Conservation (phyloP, 176 grass and related monocot species). For the Hsuehochloa calcarea region DNA sequence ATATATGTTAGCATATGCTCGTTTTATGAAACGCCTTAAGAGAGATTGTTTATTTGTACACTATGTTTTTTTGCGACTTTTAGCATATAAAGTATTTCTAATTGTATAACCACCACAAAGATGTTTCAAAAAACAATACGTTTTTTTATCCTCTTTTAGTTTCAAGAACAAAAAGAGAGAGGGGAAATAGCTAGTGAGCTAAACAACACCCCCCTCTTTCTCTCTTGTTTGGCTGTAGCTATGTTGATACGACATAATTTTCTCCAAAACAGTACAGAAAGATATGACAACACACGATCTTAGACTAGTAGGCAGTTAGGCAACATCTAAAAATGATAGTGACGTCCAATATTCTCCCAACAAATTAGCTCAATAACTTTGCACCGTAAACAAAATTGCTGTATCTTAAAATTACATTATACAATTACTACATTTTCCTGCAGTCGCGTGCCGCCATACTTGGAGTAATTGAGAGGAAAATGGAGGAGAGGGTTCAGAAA, state of each 20-base stretch:
- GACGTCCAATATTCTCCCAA: not conserved
- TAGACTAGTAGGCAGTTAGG: constrained; percentile 40
- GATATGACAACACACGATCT: not conserved
- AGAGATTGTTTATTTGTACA: not conserved
- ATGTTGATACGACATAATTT: constrained; percentile 8
- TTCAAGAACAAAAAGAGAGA: not conserved
- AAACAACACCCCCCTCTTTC: not conserved
- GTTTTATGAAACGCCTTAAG: not conserved
- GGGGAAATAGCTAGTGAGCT: not conserved
- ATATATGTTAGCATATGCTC: not conserved
- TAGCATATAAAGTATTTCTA: not conserved
- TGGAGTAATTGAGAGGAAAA: constrained; percentile 79
- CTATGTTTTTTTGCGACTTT: not conserved
- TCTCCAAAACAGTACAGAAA: constrained; percentile 25
- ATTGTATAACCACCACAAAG: not conserved
- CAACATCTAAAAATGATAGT: constrained; percentile 13
- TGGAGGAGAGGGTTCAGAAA: constrained; percentile 60
- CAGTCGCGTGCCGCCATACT: constrained; percentile 81
- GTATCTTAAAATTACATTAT: not conserved
- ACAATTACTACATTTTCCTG: not conserved
- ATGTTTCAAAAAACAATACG: not conserved
- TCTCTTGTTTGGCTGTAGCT: not conserved
- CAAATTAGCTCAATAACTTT: not conserved
- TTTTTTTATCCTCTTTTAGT: not conserved
- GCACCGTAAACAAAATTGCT: not conserved